Evolutionary conservation across 345 rosid species (phyloP), one percentile per base, ranked within the genome.

Genomic region (Alliaria petiolata): DNA sequence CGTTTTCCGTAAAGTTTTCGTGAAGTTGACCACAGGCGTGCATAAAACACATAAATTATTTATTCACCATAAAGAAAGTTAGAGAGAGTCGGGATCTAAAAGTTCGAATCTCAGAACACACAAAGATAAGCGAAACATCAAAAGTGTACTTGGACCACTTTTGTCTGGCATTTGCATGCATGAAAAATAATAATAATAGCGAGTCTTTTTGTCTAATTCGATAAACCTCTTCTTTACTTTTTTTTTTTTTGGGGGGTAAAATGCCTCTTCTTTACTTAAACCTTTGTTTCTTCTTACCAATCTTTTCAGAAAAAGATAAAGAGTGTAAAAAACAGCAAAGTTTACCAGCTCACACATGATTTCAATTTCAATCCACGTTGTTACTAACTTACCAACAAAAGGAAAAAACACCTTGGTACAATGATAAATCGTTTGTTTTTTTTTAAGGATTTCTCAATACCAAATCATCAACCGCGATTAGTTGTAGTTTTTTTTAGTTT

Each of bases 71-170:
- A 56, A 28, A 57, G 28, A 74, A 10, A 47, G 8, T 47, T 49
- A n/a, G n/a, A 47, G 3, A 39, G 65, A 55, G 57, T 7, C 20
- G 12, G 12, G 40, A 55, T 13, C 25, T 39, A 73, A 35, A 47
- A 39, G 45, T 16, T 61, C 6, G 64, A 61, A 67, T 75, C 64
- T 68, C 51, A 61, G 31, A 53, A 54, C 13, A 53, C 70, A 61
- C 56, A 69, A 46, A 76, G 54, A 62, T 55, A 30, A 64, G 75
- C 66, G 20, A 69, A 63, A 76, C 76, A 76, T 76, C 56, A 56
- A 61, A 67, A 57, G 60, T 30, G 70, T 62, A 62, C 59, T 53
- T 69, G 79, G 75, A 76, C 76, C 76, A 69, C 79, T 67, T 76
- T 22, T 55, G 70, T 63, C 75, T 69, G 62, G 49, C 61, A 46